Evolutionary conservation across 2,329 filamentous ascomycete genomes (phyloP).

Genomic region (Fusarium pininemorale): DNA sequence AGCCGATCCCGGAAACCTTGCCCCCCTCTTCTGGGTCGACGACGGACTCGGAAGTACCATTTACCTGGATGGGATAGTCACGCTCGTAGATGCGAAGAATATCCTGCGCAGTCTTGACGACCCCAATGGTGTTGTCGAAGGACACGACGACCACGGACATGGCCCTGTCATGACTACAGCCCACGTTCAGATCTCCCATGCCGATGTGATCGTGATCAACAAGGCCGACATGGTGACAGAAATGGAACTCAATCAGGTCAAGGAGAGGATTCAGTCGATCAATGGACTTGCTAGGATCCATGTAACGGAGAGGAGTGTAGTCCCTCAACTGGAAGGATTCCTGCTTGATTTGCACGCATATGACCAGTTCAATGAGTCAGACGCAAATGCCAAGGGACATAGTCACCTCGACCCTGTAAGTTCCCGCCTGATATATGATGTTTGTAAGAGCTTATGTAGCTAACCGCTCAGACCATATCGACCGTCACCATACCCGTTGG

Average conservation of each 20-base stretch:
- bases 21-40: slow-evolving; percentile 97
- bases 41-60: slow-evolving; percentile 95
- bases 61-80: slow-evolving; percentile 96
- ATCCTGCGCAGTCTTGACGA: slow-evolving; percentile 85
- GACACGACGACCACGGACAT: slow-evolving; percentile 61
- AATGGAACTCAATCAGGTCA: slow-evolving; percentile 74
- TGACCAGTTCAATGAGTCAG: slow-evolving; percentile 78
- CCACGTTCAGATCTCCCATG: slow-evolving; percentile 95
- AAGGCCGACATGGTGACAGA: slow-evolving; percentile 85
- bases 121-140: slow-evolving; percentile 62
- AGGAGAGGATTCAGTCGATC: slow-evolving; percentile 79
- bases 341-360: slow-evolving; percentile 93
- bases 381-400: slow-evolving; percentile 79
- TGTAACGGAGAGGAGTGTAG: slow-evolving; percentile 79
- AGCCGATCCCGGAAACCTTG: slow-evolving; percentile 94
- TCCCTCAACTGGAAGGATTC: slow-evolving; percentile 85
- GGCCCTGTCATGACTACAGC: slow-evolving; percentile 86
- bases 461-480: slow-evolving; percentile 73
- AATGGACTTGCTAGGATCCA: slow-evolving; percentile 89
- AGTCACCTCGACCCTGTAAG: slow-evolving; percentile 88
- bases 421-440: slow-evolving; percentile 13
- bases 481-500: slow-evolving; percentile 79
- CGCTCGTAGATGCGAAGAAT: slow-evolving; percentile 94
- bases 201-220: slow-evolving; percentile 94
- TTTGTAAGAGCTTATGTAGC: slow-evolving; percentile 1